Conservation (phyloP, 306 rosid genomes). For the Parietaria judaica region DNA sequence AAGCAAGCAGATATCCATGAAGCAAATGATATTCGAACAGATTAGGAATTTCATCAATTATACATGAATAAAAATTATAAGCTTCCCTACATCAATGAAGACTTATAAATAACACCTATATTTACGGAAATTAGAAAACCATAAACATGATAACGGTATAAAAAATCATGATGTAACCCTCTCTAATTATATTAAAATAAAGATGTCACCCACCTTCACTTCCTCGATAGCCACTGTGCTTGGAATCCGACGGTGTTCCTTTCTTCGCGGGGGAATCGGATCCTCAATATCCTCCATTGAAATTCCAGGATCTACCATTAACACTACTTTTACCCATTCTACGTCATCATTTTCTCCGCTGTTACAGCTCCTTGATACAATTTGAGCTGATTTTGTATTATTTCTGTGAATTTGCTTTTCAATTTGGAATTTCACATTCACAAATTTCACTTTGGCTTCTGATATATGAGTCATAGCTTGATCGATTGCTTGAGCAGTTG, state of each 20-base stretch:
- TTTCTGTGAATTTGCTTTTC: constrained; percentile 29
- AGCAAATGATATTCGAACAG: background rate
- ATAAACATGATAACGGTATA: background rate
- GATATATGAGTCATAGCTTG: constrained; percentile 91
- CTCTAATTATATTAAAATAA: background rate
- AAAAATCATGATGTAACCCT: background rate
- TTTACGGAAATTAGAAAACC: background rate
- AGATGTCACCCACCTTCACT: constrained; percentile 65
- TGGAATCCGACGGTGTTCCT: constrained; percentile 98
- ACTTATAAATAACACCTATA: too few relatives aligned
- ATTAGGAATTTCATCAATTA: too few relatives aligned
- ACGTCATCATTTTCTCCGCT: constrained; percentile 40
- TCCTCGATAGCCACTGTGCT: constrained; percentile 96
- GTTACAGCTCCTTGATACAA: constrained; percentile 18
- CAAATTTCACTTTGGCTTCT: constrained; percentile 58
- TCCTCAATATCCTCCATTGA: constrained; percentile 88
- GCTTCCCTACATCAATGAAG: too few relatives aligned
- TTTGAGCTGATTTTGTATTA: constrained; percentile 8
- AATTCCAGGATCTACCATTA: constrained; percentile 74
- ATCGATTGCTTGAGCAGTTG: constrained; percentile 95
- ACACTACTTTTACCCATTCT: constrained; percentile 79
- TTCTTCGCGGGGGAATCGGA: constrained; percentile 60
- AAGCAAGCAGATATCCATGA: background rate
- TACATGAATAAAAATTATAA: too few relatives aligned
- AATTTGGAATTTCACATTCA: constrained; percentile 48